Percentiles rank a stretch among this genome's conserved stretches.
Conservation (phyloP, 192 early-diverging fungal species). For the Entomortierella parvispora region DNA sequence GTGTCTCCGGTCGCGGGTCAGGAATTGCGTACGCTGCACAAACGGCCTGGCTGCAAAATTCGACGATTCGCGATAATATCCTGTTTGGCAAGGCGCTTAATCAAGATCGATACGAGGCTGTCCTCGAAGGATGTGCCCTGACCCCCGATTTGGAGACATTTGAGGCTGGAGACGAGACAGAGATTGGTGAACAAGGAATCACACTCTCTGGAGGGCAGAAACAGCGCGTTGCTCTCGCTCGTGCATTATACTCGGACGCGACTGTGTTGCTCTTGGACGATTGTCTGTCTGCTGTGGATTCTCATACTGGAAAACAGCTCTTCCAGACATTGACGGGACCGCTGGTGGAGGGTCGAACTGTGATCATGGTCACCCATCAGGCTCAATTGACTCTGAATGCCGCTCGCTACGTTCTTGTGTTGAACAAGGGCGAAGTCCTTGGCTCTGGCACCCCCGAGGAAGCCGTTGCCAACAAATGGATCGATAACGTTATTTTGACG, state of each 20-base stretch:
- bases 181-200: constrained; percentile 91
- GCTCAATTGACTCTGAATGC: constrained; percentile 68
- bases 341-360: constrained; percentile 80
- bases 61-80: constrained; percentile 86
- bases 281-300: constrained; percentile 94
- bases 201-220: constrained; percentile 91
- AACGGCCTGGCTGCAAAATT: constrained; percentile 76
- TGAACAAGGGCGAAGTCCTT: constrained; percentile 71
- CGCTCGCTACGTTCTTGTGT: constrained; percentile 65
- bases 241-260: constrained; percentile 82
- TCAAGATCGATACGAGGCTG: constrained; percentile 77
- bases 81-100: constrained; percentile 83
- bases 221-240: constrained; percentile 83
- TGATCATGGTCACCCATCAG: constrained; percentile 92
- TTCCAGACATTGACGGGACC: constrained; percentile 76
- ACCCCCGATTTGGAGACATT: constrained; percentile 86
- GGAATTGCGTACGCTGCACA: constrained; percentile 87
- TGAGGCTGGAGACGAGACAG: constrained; percentile 87
- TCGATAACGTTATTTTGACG: constrained; percentile 52
- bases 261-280: constrained; percentile 84
- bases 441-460: constrained; percentile 61
- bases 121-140: constrained; percentile 88
- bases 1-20: constrained; percentile 47
- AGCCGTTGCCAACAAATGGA: constrained; percentile 55
- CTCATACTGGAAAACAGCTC: constrained; percentile 91